Conservation (phyloP, 805 yeast species). For the Yarrowia keelungensis region DNA sequence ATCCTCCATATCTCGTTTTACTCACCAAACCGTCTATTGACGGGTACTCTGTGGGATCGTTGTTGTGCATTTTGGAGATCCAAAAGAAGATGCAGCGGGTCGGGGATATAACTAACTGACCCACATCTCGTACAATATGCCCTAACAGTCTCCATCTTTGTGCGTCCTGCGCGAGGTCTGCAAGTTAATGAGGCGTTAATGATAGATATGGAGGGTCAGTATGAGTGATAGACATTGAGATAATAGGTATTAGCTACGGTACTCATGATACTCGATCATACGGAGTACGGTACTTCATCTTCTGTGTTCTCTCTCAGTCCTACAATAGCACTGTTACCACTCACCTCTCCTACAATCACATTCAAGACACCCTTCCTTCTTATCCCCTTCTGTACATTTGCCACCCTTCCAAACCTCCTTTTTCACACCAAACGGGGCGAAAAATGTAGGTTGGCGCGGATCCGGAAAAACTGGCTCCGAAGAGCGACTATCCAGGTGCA, state of each 20-base stretch:
- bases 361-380: neutral
- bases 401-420: slow-evolving; percentile 12
- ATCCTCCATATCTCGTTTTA: neutral
- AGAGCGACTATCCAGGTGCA: neutral
- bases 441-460: neutral
- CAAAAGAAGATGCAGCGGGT: neutral
- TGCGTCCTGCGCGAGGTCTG: neutral
- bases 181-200: neutral
- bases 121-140: slow-evolving; percentile 15
- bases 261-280: too few species aligned
- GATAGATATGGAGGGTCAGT: too few species aligned
- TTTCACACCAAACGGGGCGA: neutral
- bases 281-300: too few species aligned
- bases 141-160: slow-evolving; percentile 4
- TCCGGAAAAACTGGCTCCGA: slow-evolving; percentile 29
- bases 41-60: slow-evolving; percentile 14
- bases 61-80: slow-evolving; percentile 8
- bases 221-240: too few species aligned
- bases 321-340: too few species aligned
- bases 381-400: slow-evolving; percentile 1
- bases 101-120: slow-evolving; percentile 7
- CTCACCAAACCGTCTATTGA: slow-evolving; percentile 25
- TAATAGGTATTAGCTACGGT: too few species aligned
- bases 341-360: slow-evolving; percentile 4
- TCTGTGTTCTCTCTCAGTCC: too few species aligned